Conservation (phyloP, 345 rosid genomes). For the Brassica carinata region DNA sequence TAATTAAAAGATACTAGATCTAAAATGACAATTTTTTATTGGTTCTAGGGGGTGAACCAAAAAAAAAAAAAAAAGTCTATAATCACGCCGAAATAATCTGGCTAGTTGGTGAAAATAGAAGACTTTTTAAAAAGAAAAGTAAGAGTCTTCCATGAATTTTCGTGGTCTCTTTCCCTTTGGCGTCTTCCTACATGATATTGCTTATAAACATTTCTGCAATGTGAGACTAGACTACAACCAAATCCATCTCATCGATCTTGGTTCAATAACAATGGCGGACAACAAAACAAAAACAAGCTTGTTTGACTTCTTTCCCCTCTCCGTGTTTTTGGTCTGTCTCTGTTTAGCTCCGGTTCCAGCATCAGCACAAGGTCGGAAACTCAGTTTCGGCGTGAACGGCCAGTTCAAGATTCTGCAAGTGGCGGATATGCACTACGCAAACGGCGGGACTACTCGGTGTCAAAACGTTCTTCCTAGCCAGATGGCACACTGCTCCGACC, state of each 20-base stretch:
- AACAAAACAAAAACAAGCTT: background rate
- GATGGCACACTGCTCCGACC: constrained; percentile 65
- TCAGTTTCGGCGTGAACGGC: constrained; percentile 59
- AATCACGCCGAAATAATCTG: background rate
- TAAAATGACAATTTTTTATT: too few relatives aligned
- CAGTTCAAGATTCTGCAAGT: constrained; percentile 86
- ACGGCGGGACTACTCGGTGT: constrained; percentile 68
- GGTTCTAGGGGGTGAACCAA: too few relatives aligned
- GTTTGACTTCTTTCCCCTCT: constrained; percentile 1
- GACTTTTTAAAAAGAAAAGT: background rate
- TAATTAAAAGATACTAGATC: too few relatives aligned
- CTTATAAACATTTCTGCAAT: background rate
- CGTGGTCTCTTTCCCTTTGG: constrained; percentile 3
- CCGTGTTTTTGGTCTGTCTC: constrained; percentile 10
- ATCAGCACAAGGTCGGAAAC: constrained; percentile 37
- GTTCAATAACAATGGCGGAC: constrained; percentile 25
- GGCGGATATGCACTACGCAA: constrained; percentile 89
- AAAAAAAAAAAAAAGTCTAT: too few relatives aligned
- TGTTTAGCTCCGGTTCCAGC: constrained; percentile 31
- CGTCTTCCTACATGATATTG: background rate
- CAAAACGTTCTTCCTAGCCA: constrained; percentile 55
- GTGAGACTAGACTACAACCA: background rate
- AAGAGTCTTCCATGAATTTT: background rate
- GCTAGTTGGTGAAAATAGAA: background rate
- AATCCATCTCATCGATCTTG: background rate